These are phyloP conservation scores for Cryptococcus amylolentus DNA, from an alignment of 1,284 basidiomycete species.

Conservation along the genomic window DNA sequence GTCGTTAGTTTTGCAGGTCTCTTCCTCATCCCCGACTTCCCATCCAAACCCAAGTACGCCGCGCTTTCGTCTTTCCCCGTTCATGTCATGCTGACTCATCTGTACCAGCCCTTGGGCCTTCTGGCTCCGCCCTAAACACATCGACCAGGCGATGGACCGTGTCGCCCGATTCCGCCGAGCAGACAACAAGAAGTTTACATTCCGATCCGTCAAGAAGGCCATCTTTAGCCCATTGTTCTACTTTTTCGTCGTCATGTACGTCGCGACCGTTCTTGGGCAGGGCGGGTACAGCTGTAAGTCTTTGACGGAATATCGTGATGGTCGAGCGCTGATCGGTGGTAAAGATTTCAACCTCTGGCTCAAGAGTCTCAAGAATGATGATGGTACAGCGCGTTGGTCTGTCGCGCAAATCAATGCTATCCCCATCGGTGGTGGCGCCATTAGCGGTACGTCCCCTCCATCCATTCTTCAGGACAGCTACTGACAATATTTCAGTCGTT, in stretches of 20 bases:
- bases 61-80: neutral
- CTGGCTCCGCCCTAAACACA: conserved; percentile 43
- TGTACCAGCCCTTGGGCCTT: conserved; percentile 28
- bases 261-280: conserved; percentile 36
- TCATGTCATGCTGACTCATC: neutral
- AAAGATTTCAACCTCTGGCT: conserved; percentile 50
- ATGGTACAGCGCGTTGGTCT: conserved; percentile 50
- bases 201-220: conserved; percentile 44
- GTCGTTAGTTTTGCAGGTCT: conserved; percentile 43
- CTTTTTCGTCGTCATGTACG: conserved; percentile 43
- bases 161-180: conserved; percentile 53
- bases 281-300: conserved; percentile 26
- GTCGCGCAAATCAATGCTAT: conserved; percentile 54
- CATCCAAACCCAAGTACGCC: conserved; percentile 10
- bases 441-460: conserved; percentile 17
- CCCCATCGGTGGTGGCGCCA: conserved; percentile 52
- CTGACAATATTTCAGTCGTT: conserved; percentile 13
- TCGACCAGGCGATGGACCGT: conserved; percentile 49
- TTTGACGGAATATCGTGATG: too few species aligned
- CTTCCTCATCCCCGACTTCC: conserved; percentile 53
- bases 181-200: conserved; percentile 51
- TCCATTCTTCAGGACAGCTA: neutral
- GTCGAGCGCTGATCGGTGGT: neutral
- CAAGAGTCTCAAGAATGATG: conserved; percentile 52
- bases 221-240: conserved; percentile 31